Base-by-base conservation (phyloP, 2,329 filamentous ascomycete species). In the Aspergillus neoniger region DNA sequence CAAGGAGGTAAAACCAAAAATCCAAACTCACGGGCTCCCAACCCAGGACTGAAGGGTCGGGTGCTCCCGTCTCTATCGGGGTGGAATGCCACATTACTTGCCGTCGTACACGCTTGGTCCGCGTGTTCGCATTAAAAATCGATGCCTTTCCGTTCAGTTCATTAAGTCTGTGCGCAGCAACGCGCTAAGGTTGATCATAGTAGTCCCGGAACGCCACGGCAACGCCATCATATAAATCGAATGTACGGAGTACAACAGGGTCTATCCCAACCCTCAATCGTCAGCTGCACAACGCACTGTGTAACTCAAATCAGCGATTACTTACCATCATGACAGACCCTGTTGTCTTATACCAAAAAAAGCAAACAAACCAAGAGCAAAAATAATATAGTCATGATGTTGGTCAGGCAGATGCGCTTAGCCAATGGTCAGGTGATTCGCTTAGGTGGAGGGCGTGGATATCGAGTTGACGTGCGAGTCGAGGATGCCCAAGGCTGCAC, bases 401-500 rank as follows among this genome's bases (percentile, higher is more conserved):
- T n/a, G 44, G 48, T 50, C 55, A 14, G 47, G 59, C 56, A 60
- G 10, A 17, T 8, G 2, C 36, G 8, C 36, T 59, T 41, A 39
- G 25, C 19, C 57, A 19, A 15, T 19, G 58, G 50, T 43, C 67
- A 25, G n/a, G 58, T 55, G 19, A 57, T 55, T 48, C 19, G 15
- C 28, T 69, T 55, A 15, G 65, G 60, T 12, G 63, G 49, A 21
- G 66, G 66, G 3, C 47, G 51, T 2, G 65, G 58, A 55, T 25
- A 69, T 63, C 4, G 62, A 50, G 39, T 60, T 66, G 17, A 57
- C 61, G 38, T 67, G 60, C 5, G 65, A 62, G 30, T 73, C 73
- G 50, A 72, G 61, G 36, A 72, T 68, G 1, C 70, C 69, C 58
- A 74, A 39, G 17, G 66, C 68, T 25, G 69, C 65, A 32, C 66